Conservation (phyloP, 1,284 basidiomycete genomes). For the Gymnopus androsaceus region DNA sequence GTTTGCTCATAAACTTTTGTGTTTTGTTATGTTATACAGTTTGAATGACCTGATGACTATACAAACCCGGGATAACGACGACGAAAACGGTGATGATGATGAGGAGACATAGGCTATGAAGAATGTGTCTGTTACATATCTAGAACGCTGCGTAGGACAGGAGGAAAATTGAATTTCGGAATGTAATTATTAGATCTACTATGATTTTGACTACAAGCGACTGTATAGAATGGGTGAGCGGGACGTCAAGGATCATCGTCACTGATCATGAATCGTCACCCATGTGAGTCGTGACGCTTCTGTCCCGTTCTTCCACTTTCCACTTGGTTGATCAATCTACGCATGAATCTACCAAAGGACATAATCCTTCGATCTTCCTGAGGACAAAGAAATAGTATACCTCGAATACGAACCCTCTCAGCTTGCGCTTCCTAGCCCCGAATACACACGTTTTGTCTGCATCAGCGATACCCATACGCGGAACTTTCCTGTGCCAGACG, state of each 20-base stretch:
- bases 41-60: constrained; percentile 59
- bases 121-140: no score
- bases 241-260: no score
- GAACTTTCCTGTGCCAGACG: constrained; percentile 51
- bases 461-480: constrained; percentile 63
- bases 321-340: no score
- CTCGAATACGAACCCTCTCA: constrained; percentile 38
- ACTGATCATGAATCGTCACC: no score
- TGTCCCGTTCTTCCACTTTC: no score
- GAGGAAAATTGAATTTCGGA: no score
- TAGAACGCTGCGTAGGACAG: no score
- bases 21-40: constrained; percentile 35
- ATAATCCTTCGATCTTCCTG: constrained; percentile 21
- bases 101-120: background rate
- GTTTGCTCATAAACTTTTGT: background rate
- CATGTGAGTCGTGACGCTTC: no score
- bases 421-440: constrained; percentile 32
- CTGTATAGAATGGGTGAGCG: no score
- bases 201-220: no score
- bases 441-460: constrained; percentile 69
- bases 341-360: background rate
- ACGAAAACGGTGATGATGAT: constrained; percentile 29
- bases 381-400: constrained; percentile 35
- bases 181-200: no score
- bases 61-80: constrained; percentile 25